Evolutionary conservation across 129 eudicot species (phyloP).

Genomic region (Pulicaria dysenterica): DNA sequence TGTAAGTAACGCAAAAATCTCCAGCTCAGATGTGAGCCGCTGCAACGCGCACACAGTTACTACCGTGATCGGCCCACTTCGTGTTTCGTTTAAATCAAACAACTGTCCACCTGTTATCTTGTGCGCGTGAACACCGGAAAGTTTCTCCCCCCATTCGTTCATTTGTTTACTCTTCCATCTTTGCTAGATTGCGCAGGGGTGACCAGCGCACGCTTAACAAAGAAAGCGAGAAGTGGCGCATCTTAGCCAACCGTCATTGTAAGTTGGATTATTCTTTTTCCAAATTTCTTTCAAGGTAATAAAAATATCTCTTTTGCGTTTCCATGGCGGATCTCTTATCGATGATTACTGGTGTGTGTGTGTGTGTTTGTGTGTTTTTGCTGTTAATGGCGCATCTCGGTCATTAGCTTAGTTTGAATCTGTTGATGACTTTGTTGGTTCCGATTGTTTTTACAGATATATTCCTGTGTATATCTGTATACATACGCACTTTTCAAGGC

Average conservation of each 20-base stretch:
- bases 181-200: slow-evolving; percentile 33
- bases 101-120: slow-evolving; percentile 30
- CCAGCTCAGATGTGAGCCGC: slow-evolving; percentile 25
- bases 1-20: slow-evolving; percentile 22
- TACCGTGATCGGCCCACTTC: slow-evolving; percentile 31
- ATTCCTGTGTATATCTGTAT: slow-evolving; percentile 22
- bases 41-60: slow-evolving; percentile 21
- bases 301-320: background rate
- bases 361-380: slow-evolving; percentile 18
- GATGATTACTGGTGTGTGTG: background rate
- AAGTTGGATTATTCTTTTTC: slow-evolving; percentile 3
- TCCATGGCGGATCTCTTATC: slow-evolving; percentile 28
- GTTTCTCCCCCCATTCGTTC: slow-evolving; percentile 29
- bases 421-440: slow-evolving; percentile 22
- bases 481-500: slow-evolving; percentile 24
- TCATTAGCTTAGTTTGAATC: slow-evolving; percentile 14
- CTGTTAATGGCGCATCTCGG: slow-evolving; percentile 10
- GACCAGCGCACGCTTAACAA: slow-evolving; percentile 18
- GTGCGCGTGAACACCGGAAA: slow-evolving; percentile 36
- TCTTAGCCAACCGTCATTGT: slow-evolving; percentile 24
- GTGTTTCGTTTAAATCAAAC: slow-evolving; percentile 25
- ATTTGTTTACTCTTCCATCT: slow-evolving; percentile 14
- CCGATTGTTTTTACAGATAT: slow-evolving; percentile 15
- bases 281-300: slow-evolving; percentile 21
- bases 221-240: slow-evolving; percentile 26